These are phyloP conservation scores for Phialophora verrucosa DNA, from an alignment of 2,329 filamentous ascomycete species.

Conservation along the genomic window DNA sequence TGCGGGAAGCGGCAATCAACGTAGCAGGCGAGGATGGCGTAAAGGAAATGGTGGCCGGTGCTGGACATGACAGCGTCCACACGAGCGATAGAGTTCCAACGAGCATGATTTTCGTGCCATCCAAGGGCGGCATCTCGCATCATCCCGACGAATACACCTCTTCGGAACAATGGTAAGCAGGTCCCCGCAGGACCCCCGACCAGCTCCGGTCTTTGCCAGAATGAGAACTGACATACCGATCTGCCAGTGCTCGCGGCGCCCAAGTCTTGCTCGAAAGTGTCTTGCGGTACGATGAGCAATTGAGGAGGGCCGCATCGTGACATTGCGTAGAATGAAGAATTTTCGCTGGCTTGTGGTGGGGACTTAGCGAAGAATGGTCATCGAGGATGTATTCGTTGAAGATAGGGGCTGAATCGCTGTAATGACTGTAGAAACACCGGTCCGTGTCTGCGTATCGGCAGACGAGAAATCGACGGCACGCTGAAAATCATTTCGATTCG, in stretches of 20 bases:
- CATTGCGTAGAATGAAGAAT: neutral
- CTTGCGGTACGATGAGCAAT: conserved; percentile 55
- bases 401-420: neutral
- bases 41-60: conserved; percentile 65
- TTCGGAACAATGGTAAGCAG: conserved; percentile 58
- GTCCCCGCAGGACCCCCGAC: neutral
- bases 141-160: conserved; percentile 67
- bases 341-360: neutral
- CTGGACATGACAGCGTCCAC: conserved; percentile 70
- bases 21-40: conserved; percentile 47
- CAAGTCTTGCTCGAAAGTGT: conserved; percentile 31
- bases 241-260: conserved; percentile 26
- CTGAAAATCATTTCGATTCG: neutral
- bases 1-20: conserved; percentile 64
- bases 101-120: conserved; percentile 71
- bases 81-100: conserved; percentile 66
- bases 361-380: neutral
- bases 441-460: neutral
- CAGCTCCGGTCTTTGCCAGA: neutral
- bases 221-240: neutral
- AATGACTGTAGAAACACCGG: neutral
- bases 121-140: conserved; percentile 67
- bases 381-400: neutral
- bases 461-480: neutral
- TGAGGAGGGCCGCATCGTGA: conserved; percentile 5